Conservation (phyloP, 805 yeast species). For the Suhomyces canberraensis region DNA sequence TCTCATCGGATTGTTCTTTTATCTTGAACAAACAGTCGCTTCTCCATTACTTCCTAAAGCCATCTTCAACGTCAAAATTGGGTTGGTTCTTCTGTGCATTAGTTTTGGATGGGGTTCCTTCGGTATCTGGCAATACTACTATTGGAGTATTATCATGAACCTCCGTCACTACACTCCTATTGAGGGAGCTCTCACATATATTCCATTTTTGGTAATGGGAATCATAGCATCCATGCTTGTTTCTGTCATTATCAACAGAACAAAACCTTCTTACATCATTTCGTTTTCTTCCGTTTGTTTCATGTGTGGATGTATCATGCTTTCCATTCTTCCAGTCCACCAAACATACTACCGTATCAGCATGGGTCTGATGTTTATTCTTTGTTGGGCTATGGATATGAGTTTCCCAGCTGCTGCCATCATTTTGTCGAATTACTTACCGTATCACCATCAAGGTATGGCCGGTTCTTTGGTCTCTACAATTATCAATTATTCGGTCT, state of each 20-base stretch:
- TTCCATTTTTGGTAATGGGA: constrained; percentile 52
- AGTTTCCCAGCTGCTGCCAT: constrained; percentile 75
- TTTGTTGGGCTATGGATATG: constrained; percentile 74
- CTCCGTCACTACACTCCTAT: constrained; percentile 45
- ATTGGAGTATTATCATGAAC: constrained; percentile 49
- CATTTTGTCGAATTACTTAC: constrained; percentile 56
- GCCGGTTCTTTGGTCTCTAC: constrained; percentile 75
- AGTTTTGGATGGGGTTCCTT: constrained; percentile 76
- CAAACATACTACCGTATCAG: constrained; percentile 59
- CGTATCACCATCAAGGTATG: constrained; percentile 67
- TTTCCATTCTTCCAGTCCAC: constrained; percentile 53
- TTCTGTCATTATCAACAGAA: constrained; percentile 43
- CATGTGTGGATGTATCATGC: constrained; percentile 49
- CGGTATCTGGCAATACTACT: constrained; percentile 70
- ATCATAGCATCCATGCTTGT: constrained; percentile 51
- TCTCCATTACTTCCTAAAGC: constrained; percentile 55
- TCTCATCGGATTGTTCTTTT: constrained; percentile 39
- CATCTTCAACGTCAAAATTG: constrained; percentile 43
- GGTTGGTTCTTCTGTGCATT: constrained; percentile 48
- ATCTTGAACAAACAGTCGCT: constrained; percentile 45
- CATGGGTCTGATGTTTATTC: constrained; percentile 53
- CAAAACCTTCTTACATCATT: constrained; percentile 51
- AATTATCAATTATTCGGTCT: constrained; percentile 65
- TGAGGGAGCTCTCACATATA: constrained; percentile 36
- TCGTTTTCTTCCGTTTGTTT: constrained; percentile 52